Percentiles rank a stretch among this genome's conserved stretches.
Evolutionary conservation across 768 basidiomycete genomes (phyloP).

Genomic region (Auricularia sp.): DNA sequence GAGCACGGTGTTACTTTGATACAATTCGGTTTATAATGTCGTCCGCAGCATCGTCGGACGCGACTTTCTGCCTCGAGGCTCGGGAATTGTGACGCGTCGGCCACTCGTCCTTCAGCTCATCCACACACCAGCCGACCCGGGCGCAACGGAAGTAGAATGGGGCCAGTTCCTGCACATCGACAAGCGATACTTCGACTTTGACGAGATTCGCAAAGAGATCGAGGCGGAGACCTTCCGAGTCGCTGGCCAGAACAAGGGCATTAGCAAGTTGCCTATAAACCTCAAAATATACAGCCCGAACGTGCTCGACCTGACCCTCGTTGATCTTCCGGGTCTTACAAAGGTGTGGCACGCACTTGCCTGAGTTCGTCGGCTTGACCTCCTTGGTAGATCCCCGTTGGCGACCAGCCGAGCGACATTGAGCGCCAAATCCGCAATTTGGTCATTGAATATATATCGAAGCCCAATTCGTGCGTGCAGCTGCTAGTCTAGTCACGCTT

Average conservation of each 20-base stretch:
- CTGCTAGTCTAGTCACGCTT: not conserved
- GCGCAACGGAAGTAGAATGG: conserved; percentile 60
- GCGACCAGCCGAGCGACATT: conserved; percentile 96
- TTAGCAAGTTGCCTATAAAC: conserved; percentile 92
- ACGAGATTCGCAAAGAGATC: conserved; percentile 90
- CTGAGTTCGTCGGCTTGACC: too few relatives aligned
- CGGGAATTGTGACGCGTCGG: conserved; percentile 92
- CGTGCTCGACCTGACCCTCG: conserved; percentile 90
- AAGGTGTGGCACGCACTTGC: conserved; percentile 46
- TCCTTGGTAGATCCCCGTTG: conserved; percentile 68
- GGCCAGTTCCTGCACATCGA: conserved; percentile 96
- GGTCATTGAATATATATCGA: conserved; percentile 92
- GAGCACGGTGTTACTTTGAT: conserved; percentile 1
- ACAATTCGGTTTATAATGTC: not conserved
- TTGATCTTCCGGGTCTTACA: conserved; percentile 93
- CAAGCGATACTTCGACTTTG: conserved; percentile 93
- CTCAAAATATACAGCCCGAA: conserved; percentile 92
- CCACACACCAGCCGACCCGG: conserved; percentile 59
- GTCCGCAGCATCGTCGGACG: conserved; percentile 77
- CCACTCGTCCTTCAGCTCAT: conserved; percentile 94
- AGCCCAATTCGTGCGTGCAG: conserved; percentile 75
- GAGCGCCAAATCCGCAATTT: conserved; percentile 92
- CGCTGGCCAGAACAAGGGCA: conserved; percentile 97
- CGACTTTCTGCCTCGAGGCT: conserved; percentile 79
- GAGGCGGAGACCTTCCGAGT: conserved; percentile 96